Conservation (phyloP, 331 rosid genomes). For the Acacia pycnantha region DNA sequence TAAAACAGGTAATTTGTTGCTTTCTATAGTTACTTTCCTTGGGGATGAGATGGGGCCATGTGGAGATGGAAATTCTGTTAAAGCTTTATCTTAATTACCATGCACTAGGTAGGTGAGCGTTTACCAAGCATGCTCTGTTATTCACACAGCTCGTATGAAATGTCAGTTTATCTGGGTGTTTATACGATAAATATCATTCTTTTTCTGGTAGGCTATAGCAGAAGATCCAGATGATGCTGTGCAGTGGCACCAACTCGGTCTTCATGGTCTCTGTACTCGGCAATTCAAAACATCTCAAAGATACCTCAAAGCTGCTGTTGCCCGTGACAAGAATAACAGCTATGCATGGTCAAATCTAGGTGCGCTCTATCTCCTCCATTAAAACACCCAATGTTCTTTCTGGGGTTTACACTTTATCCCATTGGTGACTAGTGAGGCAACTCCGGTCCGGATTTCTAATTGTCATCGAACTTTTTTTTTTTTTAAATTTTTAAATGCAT, state of each 20-base stretch:
- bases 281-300: constrained; percentile 75
- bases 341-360: constrained; percentile 94
- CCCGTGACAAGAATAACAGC: constrained; percentile 65
- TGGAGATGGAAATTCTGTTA: neutral
- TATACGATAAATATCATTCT: constrained; percentile 16
- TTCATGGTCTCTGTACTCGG: constrained; percentile 78
- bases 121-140: constrained; percentile 3
- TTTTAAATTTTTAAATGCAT: constrained; percentile 13
- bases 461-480: neutral
- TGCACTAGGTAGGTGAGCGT: constrained; percentile 4
- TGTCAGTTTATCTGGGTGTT: neutral
- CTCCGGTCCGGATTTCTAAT: neutral
- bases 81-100: constrained; percentile 13
- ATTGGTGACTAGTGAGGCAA: neutral
- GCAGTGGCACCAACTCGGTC: constrained; percentile 96
- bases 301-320: constrained; percentile 81
- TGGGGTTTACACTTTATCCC: neutral
- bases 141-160: constrained; percentile 3
- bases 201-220: constrained; percentile 65
- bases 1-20: constrained; percentile 72
- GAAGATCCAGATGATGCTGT: constrained; percentile 92
- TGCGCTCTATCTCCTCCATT: constrained; percentile 27
- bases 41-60: neutral
- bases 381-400: constrained; percentile 3
- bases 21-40: neutral